phyloP scores from a whole-genome alignment of 2,329 filamentous ascomycete species.

The Dichotomopilus funicola region DNA sequence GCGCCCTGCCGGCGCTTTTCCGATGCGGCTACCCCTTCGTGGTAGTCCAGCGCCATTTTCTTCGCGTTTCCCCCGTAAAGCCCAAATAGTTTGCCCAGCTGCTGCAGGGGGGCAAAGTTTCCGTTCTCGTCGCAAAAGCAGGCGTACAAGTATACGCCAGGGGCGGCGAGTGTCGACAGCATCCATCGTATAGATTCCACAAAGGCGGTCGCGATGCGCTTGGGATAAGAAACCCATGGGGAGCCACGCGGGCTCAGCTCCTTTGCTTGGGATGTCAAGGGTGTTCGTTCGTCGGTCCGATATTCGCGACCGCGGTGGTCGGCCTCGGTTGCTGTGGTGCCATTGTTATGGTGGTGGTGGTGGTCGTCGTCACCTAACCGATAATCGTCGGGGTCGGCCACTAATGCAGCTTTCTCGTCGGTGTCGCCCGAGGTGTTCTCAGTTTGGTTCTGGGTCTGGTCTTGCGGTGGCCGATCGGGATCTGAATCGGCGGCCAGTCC shows the following conservation, averaged over 20 bases:
- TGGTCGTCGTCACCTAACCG: conserved; percentile 24
- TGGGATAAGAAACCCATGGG: conserved; percentile 54
- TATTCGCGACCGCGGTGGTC: conserved; percentile 18
- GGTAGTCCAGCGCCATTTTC: conserved; percentile 43
- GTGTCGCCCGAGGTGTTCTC: conserved; percentile 24
- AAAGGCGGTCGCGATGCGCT: conserved; percentile 64
- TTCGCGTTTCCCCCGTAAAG: conserved; percentile 35
- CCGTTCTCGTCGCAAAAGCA: conserved; percentile 78
- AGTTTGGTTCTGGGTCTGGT: conserved; percentile 19
- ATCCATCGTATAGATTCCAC: conserved; percentile 73
- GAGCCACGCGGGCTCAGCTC: conserved; percentile 33
- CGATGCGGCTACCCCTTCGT: conserved; percentile 26
- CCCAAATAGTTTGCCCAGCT: conserved; percentile 59
- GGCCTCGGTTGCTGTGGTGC: too few relatives aligned
- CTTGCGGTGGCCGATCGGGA: conserved; percentile 29
- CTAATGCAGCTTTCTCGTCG: conserved; percentile 28
- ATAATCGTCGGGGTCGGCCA: conserved; percentile 31
- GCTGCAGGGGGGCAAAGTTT: conserved; percentile 69
- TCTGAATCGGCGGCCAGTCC: conserved; percentile 41
- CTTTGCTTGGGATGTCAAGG: conserved; percentile 47
- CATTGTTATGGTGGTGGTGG: conserved; percentile 8
- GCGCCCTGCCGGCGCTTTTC: conserved; percentile 25
- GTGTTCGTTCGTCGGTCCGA: conserved; percentile 58
- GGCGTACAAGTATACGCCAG: conserved; percentile 74
- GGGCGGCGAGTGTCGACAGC: conserved; percentile 69